Base-by-base conservation (phyloP, 2,329 filamentous ascomycete genomes). In the Aschersonia sp. region DNA sequence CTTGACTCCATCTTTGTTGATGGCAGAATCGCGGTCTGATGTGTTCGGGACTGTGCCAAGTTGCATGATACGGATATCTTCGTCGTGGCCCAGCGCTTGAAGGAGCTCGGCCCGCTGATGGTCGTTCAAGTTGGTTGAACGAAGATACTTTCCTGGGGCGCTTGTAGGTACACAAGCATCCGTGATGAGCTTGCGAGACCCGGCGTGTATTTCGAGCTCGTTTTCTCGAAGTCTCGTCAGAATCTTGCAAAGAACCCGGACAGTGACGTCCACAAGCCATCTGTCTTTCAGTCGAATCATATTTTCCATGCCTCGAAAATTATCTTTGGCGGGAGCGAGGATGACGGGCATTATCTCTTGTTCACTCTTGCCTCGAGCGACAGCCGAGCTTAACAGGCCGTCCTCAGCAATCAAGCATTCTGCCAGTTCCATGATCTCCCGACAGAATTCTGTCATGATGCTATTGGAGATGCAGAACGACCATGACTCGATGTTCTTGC, bases 391-490 rank as follows among this genome's bases (percentile, higher is more conserved):
- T 52, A 98, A 81, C 50, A 96, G 76, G 46, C 81, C 82, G 61
- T 94, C 92, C 56, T 95, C 82, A 41, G 86, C 81, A 58, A 97
- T 85, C 2, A 95, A 73, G 37, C 78, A 75, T 58, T 94, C 86
- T 1, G 90, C 89, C 58, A 95, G 85, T 57, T 97, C 87, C 78
- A 98, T 98, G 11, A 86, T 85, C 59, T 95, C 87, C 54, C 92
- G 82, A 60, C 89, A 96, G 58, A 97, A 96, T 49, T 95, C 82
- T 57, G 88, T 83, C 86, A 98, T 89, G 47, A 78, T 71, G 22
- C 71, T 66, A 60, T 87, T 92, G 46, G 90, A 82, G 50, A 86
- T 79, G 4, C 75, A 75, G 11, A 78, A 69, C 53, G 87, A 87
- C 92, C 92, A 98, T 9, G 70, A 68, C 59, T 95, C 88, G 4